phyloP scores from a whole-genome alignment of 2,329 filamentous ascomycete genomes.

The Remersonia thermophila region DNA sequence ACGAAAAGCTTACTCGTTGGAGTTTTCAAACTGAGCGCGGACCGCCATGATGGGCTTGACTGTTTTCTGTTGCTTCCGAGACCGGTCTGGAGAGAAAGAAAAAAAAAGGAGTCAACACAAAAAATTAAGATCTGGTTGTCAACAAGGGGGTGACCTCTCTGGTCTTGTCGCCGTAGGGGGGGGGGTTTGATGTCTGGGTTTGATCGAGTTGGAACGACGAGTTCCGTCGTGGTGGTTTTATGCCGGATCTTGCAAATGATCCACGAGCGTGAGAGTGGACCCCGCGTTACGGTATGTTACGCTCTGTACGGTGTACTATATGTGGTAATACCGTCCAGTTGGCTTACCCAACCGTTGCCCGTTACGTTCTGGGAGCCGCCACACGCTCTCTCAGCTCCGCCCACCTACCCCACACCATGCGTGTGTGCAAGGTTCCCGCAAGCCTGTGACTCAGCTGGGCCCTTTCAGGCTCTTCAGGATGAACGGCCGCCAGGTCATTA shows the following conservation, averaged over 20 bases:
- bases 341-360: no score
- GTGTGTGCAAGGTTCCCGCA: no score
- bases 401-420: no score
- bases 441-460: slow-evolving; percentile 4
- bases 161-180: slow-evolving; percentile 1
- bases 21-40: slow-evolving; percentile 74
- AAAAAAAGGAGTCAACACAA: not conserved
- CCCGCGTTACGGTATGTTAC: no score
- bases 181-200: slow-evolving; percentile 7
- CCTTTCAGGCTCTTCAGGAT: not conserved
- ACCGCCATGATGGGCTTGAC: slow-evolving; percentile 43
- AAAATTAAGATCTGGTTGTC: not conserved
- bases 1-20: slow-evolving; percentile 58
- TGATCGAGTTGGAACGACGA: slow-evolving; percentile 7
- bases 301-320: no score
- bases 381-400: no score
- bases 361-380: no score
- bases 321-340: no score
- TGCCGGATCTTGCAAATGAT: no score
- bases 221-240: not conserved
- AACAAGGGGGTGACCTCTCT: not conserved
- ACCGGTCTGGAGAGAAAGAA: no score
- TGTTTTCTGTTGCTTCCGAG: slow-evolving; percentile 2
- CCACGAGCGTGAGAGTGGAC: no score
- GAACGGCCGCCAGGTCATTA: slow-evolving; percentile 5